Base-by-base conservation (phyloP, 2,329 filamentous ascomycete genomes). In the Calonectria hawksworthii region DNA sequence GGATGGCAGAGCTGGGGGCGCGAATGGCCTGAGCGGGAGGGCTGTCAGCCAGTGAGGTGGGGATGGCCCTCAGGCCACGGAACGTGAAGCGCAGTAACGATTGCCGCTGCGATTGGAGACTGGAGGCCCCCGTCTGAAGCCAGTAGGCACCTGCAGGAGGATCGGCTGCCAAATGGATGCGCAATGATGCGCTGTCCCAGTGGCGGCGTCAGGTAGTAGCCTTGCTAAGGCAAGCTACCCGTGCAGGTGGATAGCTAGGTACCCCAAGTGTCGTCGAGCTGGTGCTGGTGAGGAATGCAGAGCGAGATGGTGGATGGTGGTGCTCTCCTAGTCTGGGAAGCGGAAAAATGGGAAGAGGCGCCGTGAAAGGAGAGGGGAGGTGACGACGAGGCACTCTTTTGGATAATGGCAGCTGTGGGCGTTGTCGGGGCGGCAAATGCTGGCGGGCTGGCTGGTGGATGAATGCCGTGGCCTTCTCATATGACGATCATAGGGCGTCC, bases 61-160 rank as follows among this genome's bases (percentile, higher is more conserved):
- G 70, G 78, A 74, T 77, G 72, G 74, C 66, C 72, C 75, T 75
- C 74, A 77, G 76, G 72, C 77, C 76, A 76, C 65, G 67, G 69
- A 70, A 56, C 73, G 71, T 30, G 74, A 77, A 69, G 68, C 54
- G 74, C 56, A 71, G 74, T 36, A 30, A 50, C 67, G 73, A 68
- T 56, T 77, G 64, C 70, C 71, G 63, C 69, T 64, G 72, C 76
- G 72, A 80, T 80, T 80, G 78, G 79, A 78, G 75, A 75, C 65
- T 63, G 72, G 63, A 51, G 76, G 66, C 36, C 70, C 76, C 68
- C 73, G 68, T 69, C 72, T 51, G 56, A 73, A 65, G 44, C 51
- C 50, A 74, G 70, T 51, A 73, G 71, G 70, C 77, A 72, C 73
- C 77, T 76, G 77, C 75, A 74, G 75, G 56, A 77, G 76, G 66